These are phyloP conservation scores for Colletotrichum musicola DNA, from an alignment of 2,329 filamentous ascomycete genomes.

Conservation along the genomic window DNA sequence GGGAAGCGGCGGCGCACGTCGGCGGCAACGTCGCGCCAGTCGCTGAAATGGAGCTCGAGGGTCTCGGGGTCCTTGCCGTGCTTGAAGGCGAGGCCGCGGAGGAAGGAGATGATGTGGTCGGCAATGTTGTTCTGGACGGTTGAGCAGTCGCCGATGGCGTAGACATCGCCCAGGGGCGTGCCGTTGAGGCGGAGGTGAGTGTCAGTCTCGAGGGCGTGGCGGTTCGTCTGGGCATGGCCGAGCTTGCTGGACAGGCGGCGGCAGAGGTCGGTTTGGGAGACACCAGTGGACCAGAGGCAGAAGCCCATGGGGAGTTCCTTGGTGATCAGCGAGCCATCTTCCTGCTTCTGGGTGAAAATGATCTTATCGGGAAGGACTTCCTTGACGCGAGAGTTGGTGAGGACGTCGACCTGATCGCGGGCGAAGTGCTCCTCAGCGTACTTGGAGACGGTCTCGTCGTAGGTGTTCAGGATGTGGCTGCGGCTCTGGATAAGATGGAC, in stretches of 20 bases:
- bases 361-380: constrained; percentile 89
- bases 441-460: constrained; percentile 92
- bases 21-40: constrained; percentile 88
- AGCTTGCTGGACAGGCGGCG: constrained; percentile 83
- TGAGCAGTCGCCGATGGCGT: constrained; percentile 94
- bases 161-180: constrained; percentile 92
- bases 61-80: constrained; percentile 90
- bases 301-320: constrained; percentile 97
- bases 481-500: constrained; percentile 97
- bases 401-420: constrained; percentile 89
- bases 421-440: constrained; percentile 93
- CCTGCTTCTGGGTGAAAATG: constrained; percentile 85
- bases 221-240: constrained; percentile 82
- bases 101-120: constrained; percentile 89
- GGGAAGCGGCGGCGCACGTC: constrained; percentile 92
- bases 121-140: constrained; percentile 98
- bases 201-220: constrained; percentile 93
- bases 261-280: constrained; percentile 86
- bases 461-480: constrained; percentile 96
- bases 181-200: constrained; percentile 91
- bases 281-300: constrained; percentile 97
- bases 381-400: constrained; percentile 93
- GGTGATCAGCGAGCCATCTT: constrained; percentile 79
- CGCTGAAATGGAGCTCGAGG: constrained; percentile 85
- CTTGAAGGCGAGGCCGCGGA: constrained; percentile 91